Evolutionary conservation across 2,329 filamentous ascomycete genomes (phyloP).

Genomic region (Epichloe glyceriae): DNA sequence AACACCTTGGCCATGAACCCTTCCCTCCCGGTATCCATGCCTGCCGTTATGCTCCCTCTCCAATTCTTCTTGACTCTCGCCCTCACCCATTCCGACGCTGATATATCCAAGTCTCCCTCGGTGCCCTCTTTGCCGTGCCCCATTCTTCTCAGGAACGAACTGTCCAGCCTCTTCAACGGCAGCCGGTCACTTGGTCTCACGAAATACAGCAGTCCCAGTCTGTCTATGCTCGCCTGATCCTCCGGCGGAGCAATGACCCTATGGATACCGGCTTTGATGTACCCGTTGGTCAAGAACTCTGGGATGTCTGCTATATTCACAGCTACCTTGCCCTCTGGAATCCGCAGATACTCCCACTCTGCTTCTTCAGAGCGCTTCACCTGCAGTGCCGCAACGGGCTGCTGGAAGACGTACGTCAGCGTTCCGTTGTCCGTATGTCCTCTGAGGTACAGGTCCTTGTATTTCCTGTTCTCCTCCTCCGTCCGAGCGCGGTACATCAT

Average conservation of each 20-base stretch:
- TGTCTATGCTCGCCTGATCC: constrained; percentile 2
- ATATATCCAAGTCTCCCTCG: neutral
- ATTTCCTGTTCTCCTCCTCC: constrained; percentile 26
- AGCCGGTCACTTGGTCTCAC: constrained; percentile 3
- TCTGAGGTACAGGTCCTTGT: constrained; percentile 23
- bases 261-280: constrained; percentile 3
- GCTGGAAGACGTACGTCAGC: constrained; percentile 43
- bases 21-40: neutral
- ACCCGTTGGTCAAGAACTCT: constrained; percentile 3
- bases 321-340: constrained; percentile 3
- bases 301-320: constrained; percentile 3
- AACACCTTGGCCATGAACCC: constrained; percentile 5
- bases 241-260: constrained; percentile 2
- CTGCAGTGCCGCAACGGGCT: constrained; percentile 43
- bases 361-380: constrained; percentile 16
- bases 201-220: constrained; percentile 3
- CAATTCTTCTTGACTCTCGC: constrained; percentile 3
- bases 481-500: constrained; percentile 43
- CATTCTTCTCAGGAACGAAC: neutral
- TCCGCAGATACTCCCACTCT: constrained; percentile 3
- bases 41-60: neutral
- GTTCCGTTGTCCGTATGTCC: constrained; percentile 43
- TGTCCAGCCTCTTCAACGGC: constrained; percentile 3
- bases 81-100: constrained; percentile 4
- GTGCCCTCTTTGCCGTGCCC: neutral